Evolutionary conservation across 108 stramenopile genomes (phyloP).

Genomic region (Conticribra guillardii): DNA sequence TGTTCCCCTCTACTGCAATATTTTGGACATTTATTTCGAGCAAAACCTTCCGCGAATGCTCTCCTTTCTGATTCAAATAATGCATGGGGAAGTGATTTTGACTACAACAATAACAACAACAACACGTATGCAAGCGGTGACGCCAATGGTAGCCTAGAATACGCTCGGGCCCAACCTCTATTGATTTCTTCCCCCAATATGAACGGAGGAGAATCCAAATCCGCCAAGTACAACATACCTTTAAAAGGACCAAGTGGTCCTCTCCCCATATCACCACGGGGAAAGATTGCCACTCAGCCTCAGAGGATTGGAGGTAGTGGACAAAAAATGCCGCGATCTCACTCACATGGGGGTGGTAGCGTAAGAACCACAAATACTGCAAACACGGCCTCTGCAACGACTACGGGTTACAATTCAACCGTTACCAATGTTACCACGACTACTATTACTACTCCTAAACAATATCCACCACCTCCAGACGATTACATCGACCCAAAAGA

Average conservation of each 20-base stretch:
- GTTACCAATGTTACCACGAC: too few species aligned
- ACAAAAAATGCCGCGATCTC: slow-evolving; percentile 6
- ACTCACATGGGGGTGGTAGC: slow-evolving; percentile 15
- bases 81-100: not conserved
- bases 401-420: not conserved
- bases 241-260: slow-evolving; percentile 38
- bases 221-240: slow-evolving; percentile 30
- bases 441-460: too few species aligned
- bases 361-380: not conserved
- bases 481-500: slow-evolving; percentile 70
- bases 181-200: not conserved
- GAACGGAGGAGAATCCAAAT: not conserved
- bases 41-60: slow-evolving; percentile 1
- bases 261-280: slow-evolving; percentile 31
- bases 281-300: not conserved
- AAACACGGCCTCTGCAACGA: not conserved
- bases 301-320: slow-evolving; percentile 2
- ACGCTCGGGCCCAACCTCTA: not conserved
- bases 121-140: not conserved
- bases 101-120: not conserved
- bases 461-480: slow-evolving; percentile 46
- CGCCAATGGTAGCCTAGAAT: not conserved
- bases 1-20: slow-evolving; percentile 31
- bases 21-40: slow-evolving; percentile 16
- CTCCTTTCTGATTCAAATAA: not conserved